A percentile compares a stretch with the other conserved stretches of the same genome.
These are phyloP conservation scores for Rosa hybrid DNA, from an alignment of 331 rosid species.

Conservation along the genomic window DNA sequence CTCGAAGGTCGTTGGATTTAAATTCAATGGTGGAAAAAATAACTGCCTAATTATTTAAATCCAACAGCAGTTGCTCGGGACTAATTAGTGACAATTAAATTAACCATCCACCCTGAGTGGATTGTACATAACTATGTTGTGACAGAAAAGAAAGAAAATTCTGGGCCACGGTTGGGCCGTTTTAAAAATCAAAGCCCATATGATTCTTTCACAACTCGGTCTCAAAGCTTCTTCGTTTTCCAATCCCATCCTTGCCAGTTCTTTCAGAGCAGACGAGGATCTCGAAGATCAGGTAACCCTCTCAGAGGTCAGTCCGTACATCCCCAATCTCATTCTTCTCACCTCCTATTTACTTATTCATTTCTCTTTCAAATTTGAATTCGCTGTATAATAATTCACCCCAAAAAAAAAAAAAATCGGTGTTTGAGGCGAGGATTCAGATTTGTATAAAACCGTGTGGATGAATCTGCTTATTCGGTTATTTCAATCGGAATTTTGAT, in stretches of 20 bases:
- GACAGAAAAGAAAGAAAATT: too few relatives aligned
- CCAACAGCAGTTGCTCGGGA: too few relatives aligned
- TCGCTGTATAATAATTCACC: not conserved
- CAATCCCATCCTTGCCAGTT: not conserved
- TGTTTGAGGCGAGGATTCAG: not conserved
- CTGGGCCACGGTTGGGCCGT: not conserved
- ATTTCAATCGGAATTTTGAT: not conserved
- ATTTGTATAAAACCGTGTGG: not conserved
- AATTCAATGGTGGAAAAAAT: too few relatives aligned
- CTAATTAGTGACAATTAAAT: too few relatives aligned
- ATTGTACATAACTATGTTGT: too few relatives aligned
- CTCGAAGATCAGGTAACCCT: not conserved
- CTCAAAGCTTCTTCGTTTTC: not conserved
- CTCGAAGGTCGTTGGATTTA: too few relatives aligned
- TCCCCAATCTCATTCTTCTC: not conserved
- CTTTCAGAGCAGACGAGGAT: not conserved
- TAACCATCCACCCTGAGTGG: too few relatives aligned
- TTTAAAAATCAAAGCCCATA: not conserved
- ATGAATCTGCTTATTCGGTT: not conserved
- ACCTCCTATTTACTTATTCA: not conserved
- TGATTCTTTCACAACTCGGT: not conserved
- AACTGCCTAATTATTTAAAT: too few relatives aligned
- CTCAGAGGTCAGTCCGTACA: slow-evolving; percentile 6
- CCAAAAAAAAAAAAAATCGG: not conserved
- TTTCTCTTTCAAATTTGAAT: not conserved